Conservation (phyloP, 768 basidiomycete species). For the Auriscalpium microsporum region DNA sequence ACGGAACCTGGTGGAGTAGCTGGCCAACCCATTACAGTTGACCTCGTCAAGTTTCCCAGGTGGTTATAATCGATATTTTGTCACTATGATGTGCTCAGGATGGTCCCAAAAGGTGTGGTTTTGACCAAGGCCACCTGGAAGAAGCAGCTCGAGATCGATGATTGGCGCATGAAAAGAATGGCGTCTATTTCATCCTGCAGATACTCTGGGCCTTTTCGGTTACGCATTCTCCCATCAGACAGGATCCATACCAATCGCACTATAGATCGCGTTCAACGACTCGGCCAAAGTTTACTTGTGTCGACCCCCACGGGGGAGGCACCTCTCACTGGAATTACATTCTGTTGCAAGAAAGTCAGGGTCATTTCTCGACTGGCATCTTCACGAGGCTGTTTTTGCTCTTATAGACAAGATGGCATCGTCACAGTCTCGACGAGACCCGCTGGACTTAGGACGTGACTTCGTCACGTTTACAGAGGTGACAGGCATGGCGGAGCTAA, state of each 20-base stretch:
- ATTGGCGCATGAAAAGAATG: slow-evolving; percentile 88
- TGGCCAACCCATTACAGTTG: slow-evolving; percentile 71
- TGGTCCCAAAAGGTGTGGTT: slow-evolving; percentile 60
- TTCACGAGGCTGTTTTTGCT: background rate
- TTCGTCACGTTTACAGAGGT: slow-evolving; percentile 96
- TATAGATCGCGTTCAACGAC: slow-evolving; percentile 89
- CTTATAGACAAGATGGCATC: slow-evolving; percentile 72
- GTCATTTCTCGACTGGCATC: slow-evolving; percentile 1
- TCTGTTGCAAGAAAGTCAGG: slow-evolving; percentile 76
- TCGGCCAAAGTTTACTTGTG: slow-evolving; percentile 91
- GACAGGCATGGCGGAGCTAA: slow-evolving; percentile 93
- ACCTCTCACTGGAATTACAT: slow-evolving; percentile 89
- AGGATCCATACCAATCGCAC: background rate
- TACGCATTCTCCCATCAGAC: slow-evolving; percentile 26
- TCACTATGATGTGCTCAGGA: background rate
- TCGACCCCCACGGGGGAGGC: slow-evolving; percentile 98
- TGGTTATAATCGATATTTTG: slow-evolving; percentile 20
- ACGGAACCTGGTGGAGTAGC: slow-evolving; percentile 66
- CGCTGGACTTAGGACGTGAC: slow-evolving; percentile 97
- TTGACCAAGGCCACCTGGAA: slow-evolving; percentile 70
- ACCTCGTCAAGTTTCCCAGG: slow-evolving; percentile 85
- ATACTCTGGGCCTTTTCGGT: slow-evolving; percentile 93
- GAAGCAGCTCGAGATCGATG: slow-evolving; percentile 91
- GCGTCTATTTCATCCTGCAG: slow-evolving; percentile 87
- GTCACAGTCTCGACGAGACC: slow-evolving; percentile 94